These are phyloP conservation scores for Pseudozyma hubeiensis DNA, from an alignment of 1,284 basidiomycete genomes.

Conservation along the genomic window DNA sequence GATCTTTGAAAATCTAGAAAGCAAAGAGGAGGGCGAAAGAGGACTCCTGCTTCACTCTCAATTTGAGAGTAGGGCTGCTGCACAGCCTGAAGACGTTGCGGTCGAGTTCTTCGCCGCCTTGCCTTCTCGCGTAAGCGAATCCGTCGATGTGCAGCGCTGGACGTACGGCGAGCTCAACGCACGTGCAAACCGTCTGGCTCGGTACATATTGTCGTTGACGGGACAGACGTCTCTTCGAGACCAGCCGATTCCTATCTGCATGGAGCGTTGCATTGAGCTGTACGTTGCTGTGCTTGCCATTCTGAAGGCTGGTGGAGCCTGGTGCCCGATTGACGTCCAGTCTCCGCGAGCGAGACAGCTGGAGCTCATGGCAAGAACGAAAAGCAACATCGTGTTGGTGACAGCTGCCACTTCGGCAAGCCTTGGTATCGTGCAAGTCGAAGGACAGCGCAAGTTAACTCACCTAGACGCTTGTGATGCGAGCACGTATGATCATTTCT, in stretches of 20 bases:
- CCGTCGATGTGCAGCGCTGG: slow-evolving; percentile 4
- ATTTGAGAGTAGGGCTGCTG: slow-evolving; percentile 11
- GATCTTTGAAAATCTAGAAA: not conserved
- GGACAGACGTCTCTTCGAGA: slow-evolving; percentile 6
- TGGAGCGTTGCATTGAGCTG: slow-evolving; percentile 18
- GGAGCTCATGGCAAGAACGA: slow-evolving; percentile 35
- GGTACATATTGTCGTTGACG: slow-evolving; percentile 11
- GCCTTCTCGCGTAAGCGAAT: not conserved
- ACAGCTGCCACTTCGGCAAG: slow-evolving; percentile 5
- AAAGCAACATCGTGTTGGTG: slow-evolving; percentile 24
- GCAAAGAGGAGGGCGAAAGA: not conserved
- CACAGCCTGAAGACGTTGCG: slow-evolving; percentile 4
- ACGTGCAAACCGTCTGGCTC: slow-evolving; percentile 4
- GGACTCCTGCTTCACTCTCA: slow-evolving; percentile 10
- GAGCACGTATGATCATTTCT: not conserved
- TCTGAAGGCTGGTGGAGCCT: slow-evolving; percentile 38
- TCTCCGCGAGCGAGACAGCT: slow-evolving; percentile 45
- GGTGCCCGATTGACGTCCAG: slow-evolving; percentile 60
- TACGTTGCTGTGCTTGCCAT: slow-evolving; percentile 22
- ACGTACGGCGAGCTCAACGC: slow-evolving; percentile 18
- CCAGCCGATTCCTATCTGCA: slow-evolving; percentile 23
- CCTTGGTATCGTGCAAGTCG: slow-evolving; percentile 2
- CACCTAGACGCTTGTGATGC: slow-evolving; percentile 3
- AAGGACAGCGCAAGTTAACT: not conserved
- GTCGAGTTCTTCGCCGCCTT: slow-evolving; percentile 11